Conservation (phyloP, 768 basidiomycete species). For the Thelephora aurantiotincta region DNA sequence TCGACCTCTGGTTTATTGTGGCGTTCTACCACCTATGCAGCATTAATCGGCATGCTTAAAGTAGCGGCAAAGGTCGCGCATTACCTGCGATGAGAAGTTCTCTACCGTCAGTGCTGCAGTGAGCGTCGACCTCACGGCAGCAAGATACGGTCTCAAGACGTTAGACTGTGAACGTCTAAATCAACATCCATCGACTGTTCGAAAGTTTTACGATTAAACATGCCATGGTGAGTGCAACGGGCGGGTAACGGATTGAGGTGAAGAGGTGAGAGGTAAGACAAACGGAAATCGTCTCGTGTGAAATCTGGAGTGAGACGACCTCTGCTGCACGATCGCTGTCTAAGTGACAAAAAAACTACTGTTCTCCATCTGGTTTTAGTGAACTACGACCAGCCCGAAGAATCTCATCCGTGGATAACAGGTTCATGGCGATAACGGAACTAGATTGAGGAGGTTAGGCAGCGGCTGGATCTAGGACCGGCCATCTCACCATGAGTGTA, state of each 20-base stretch:
- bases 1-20: conserved; percentile 98
- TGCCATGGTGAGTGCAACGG: background rate
- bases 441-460: conserved; percentile 22
- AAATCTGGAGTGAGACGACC: background rate
- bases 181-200: background rate
- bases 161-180: conserved; percentile 54
- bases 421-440: conserved; percentile 89
- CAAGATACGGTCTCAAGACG: conserved; percentile 88
- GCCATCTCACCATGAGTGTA: conserved; percentile 76
- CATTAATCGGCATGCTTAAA: background rate
- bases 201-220: background rate
- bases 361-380: conserved; percentile 65
- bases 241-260: background rate
- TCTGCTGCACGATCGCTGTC: background rate
- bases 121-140: conserved; percentile 88
- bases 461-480: conserved; percentile 13
- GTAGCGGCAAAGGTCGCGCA: conserved; percentile 1
- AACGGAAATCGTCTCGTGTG: background rate
- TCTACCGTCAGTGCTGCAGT: conserved; percentile 97
- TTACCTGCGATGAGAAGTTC: conserved; percentile 94
- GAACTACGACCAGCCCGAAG: conserved; percentile 80
- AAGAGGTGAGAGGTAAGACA: background rate
- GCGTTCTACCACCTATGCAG: conserved; percentile 74
- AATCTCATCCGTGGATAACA: conserved; percentile 94
- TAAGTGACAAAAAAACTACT: conserved; percentile 17